Evolutionary conservation across 306 rosid species (phyloP), one percentile per base, ranked within the genome.

Genomic region (Vicia villosa): DNA sequence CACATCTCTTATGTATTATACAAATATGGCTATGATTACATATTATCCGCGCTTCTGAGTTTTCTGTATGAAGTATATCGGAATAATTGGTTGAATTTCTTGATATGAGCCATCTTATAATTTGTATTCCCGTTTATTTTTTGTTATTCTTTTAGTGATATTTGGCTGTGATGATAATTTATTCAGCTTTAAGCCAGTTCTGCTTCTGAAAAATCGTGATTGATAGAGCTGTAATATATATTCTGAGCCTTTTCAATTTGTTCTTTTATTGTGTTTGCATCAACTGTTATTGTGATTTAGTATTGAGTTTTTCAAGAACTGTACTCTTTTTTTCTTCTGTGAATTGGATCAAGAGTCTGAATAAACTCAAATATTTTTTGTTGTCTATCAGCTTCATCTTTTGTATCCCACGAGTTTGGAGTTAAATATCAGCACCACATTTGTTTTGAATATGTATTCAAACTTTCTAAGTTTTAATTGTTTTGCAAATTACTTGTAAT

Each of bases 121-220:
- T 55, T 10, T 20, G 0, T 10, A n/a, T n/a, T n/a, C n/a, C n/a
- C n/a, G 3, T 4, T 4, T 0, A 21, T 21, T 21, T 8, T 0
- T 2, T 49, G 0, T 3, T 8, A 0, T 20, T 10, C 1, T 0
- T 21, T 20, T 10, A 0, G 5, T 21, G 1, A 1, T 10, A 1
- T 22, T 17, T 34, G 80, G 89, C 97, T 1, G 65, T 89, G 92
- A 92, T 42, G 96, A 89, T 74, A 8, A 59, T 50, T 2, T 1
- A 4, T 67, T 38, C 97, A 92, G 96, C 97, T 92, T 91, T 30
- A 74, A 60, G 97, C 97, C 96, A 92, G 97, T 92, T 92, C 97
- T 92, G 97, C 97, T 89, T 82, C 97, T 77, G 96, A 92, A 37
- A 73, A 79, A 14, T 80, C 75, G 50, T 92, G 97, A 92, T 83